Conservation (phyloP, 805 yeast genomes). For the Wickerhamomyces rabaulensis region DNA sequence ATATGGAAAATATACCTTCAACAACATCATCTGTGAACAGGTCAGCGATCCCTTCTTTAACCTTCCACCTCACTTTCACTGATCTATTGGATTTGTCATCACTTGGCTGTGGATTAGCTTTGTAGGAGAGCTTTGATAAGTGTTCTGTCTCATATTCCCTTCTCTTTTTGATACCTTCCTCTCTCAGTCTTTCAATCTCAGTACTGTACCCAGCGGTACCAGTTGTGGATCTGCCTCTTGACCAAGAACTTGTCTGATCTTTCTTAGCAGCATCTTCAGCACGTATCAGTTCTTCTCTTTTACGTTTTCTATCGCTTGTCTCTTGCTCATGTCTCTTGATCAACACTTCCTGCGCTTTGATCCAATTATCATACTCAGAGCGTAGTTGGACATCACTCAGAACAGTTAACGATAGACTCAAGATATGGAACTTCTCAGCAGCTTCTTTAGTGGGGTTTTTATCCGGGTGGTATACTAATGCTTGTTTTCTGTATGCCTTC, state of each 20-base stretch:
- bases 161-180: slow-evolving; percentile 20
- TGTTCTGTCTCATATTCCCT: slow-evolving; percentile 12
- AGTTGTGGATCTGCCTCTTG: slow-evolving; percentile 4
- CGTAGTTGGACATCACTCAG: slow-evolving; percentile 78
- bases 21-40: slow-evolving; percentile 18
- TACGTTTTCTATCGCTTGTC: slow-evolving; percentile 12
- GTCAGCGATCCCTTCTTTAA: slow-evolving; percentile 17
- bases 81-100: slow-evolving; percentile 5
- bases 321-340: slow-evolving; percentile 7
- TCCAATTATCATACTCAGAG: slow-evolving; percentile 60
- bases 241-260: slow-evolving; percentile 9
- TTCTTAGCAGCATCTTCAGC: slow-evolving; percentile 13
- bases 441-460: slow-evolving; percentile 80
- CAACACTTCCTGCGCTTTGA: slow-evolving; percentile 6
- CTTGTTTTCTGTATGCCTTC: slow-evolving; percentile 76
- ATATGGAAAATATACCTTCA: slow-evolving; percentile 18
- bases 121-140: slow-evolving; percentile 4
- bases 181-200: slow-evolving; percentile 18
- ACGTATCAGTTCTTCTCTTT: slow-evolving; percentile 20
- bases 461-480: slow-evolving; percentile 78
- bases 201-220: slow-evolving; percentile 9
- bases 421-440: slow-evolving; percentile 84
- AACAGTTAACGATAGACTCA: slow-evolving; percentile 79
- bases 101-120: neutral
- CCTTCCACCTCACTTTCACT: slow-evolving; percentile 20